These are phyloP conservation scores for Oryza australiensis DNA, from an alignment of 176 grass and related monocot genomes.

Conservation along the genomic window DNA sequence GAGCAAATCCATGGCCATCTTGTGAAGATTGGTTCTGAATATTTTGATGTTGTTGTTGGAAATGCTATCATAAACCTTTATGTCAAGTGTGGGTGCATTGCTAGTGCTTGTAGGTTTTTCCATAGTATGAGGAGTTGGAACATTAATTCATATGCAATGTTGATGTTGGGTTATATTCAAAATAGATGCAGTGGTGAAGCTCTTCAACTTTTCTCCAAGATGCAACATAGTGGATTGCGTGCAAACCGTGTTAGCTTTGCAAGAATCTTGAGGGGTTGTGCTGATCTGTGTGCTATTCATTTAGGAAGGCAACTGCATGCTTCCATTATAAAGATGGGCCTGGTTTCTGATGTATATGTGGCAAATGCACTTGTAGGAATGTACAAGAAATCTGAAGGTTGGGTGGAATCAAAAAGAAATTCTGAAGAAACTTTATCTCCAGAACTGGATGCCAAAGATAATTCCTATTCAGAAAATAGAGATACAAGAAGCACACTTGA, in stretches of 20 bases:
- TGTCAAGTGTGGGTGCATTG: constrained; percentile 74
- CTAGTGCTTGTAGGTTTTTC: constrained; percentile 80
- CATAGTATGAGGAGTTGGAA: constrained; percentile 77
- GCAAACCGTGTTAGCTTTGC: constrained; percentile 70
- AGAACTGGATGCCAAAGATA: constrained; percentile 13
- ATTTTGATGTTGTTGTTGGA: constrained; percentile 65
- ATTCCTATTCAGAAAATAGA: constrained; percentile 36
- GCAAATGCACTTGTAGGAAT: constrained; percentile 81
- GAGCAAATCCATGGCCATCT: constrained; percentile 78
- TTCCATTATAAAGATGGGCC: constrained; percentile 89
- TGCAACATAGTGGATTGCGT: constrained; percentile 77
- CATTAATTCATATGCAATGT: constrained; percentile 78
- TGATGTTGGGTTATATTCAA: constrained; percentile 78
- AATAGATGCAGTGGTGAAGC: constrained; percentile 70
- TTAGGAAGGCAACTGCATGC: constrained; percentile 87
- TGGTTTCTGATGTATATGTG: constrained; percentile 86
- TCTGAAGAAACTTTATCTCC: constrained; percentile 24
- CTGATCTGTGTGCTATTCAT: constrained; percentile 66
- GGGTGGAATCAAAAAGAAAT: constrained; percentile 24
- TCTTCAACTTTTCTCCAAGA: constrained; percentile 70
- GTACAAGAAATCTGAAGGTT: constrained; percentile 63
- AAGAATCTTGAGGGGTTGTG: constrained; percentile 77
- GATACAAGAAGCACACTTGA: constrained; percentile 41
- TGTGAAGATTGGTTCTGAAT: constrained; percentile 72
- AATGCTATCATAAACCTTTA: constrained; percentile 87